These are phyloP conservation scores for Oemleria cerasiformis DNA, from an alignment of 306 rosid genomes.

Conservation along the genomic window DNA sequence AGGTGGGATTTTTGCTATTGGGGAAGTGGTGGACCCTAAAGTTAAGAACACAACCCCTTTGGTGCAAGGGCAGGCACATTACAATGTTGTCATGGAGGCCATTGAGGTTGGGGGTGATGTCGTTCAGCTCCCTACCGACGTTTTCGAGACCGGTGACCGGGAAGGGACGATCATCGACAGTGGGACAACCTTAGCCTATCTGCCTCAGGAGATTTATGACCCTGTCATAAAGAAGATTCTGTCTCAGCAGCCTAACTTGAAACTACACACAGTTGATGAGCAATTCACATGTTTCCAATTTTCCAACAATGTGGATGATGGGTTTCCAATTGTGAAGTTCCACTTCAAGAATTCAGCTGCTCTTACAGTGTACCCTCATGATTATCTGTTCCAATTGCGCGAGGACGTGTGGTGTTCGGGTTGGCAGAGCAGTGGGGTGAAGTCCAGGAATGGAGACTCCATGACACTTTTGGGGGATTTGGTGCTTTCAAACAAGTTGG, in stretches of 20 bases:
- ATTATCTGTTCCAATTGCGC: constrained; percentile 14
- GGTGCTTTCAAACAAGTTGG: constrained; percentile 22
- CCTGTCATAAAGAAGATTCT: constrained; percentile 50
- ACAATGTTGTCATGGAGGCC: constrained; percentile 75
- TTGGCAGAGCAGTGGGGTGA: constrained; percentile 20
- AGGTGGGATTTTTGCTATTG: constrained; percentile 91
- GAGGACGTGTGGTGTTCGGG: constrained; percentile 19
- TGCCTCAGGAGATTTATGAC: constrained; percentile 51
- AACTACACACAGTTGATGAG: constrained; percentile 39
- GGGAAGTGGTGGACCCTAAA: constrained; percentile 75
- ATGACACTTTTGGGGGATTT: constrained; percentile 8
- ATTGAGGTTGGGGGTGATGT: constrained; percentile 60
- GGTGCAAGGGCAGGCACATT: constrained; percentile 64
- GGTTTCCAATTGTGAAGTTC: constrained; percentile 17
- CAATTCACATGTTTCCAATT: constrained; percentile 55
- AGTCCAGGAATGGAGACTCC: neutral
- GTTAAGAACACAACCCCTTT: constrained; percentile 53
- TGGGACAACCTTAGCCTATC: constrained; percentile 91
- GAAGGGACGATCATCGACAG: constrained; percentile 86
- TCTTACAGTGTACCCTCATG: constrained; percentile 13
- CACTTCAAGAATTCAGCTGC: constrained; percentile 21
- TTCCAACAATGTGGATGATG: neutral
- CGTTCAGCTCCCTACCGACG: constrained; percentile 57
- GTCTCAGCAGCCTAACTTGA: constrained; percentile 37
- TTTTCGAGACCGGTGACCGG: constrained; percentile 47